Percentiles rank a stretch among this genome's conserved stretches.
Evolutionary conservation across 2,329 filamentous ascomycete genomes (phyloP).

Genomic region (Coniochaeta ligniaria): DNA sequence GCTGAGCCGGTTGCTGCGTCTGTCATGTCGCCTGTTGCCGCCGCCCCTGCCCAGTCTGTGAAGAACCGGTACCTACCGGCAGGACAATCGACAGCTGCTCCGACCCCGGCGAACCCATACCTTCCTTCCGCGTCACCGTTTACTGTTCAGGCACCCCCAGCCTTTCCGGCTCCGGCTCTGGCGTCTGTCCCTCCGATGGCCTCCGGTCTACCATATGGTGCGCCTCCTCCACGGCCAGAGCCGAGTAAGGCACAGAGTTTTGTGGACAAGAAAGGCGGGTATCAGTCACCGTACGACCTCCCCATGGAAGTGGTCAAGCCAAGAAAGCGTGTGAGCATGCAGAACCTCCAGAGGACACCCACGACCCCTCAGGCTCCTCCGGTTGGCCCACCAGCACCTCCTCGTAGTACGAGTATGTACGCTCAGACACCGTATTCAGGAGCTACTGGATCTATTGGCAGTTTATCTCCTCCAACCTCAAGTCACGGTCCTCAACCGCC

Average conservation of each 20-base stretch:
- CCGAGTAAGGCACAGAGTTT: constrained; percentile 69
- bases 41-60: constrained; percentile 11
- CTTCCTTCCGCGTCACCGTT: constrained; percentile 12
- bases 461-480: constrained; percentile 27
- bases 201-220: constrained; percentile 26
- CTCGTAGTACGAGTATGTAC: constrained; percentile 36
- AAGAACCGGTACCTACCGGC: constrained; percentile 28
- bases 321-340: constrained; percentile 55
- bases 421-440: constrained; percentile 12
- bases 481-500: constrained; percentile 24
- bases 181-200: constrained; percentile 18
- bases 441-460: constrained; percentile 11
- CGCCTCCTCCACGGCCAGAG: constrained; percentile 32
- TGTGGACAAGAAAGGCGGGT: constrained; percentile 86
- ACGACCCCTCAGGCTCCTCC: constrained; percentile 34
- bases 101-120: constrained; percentile 16
- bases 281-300: constrained; percentile 89
- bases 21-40: not conserved
- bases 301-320: constrained; percentile 80
- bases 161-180: constrained; percentile 14
- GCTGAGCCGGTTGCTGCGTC: constrained; percentile 11
- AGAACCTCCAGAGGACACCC: constrained; percentile 40
- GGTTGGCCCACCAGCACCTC: constrained; percentile 36
- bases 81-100: constrained; percentile 15
- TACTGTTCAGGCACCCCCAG: constrained; percentile 15